Evolutionary conservation across 805 yeast genomes (phyloP).

Genomic region (Yamadazyma scolyti): DNA sequence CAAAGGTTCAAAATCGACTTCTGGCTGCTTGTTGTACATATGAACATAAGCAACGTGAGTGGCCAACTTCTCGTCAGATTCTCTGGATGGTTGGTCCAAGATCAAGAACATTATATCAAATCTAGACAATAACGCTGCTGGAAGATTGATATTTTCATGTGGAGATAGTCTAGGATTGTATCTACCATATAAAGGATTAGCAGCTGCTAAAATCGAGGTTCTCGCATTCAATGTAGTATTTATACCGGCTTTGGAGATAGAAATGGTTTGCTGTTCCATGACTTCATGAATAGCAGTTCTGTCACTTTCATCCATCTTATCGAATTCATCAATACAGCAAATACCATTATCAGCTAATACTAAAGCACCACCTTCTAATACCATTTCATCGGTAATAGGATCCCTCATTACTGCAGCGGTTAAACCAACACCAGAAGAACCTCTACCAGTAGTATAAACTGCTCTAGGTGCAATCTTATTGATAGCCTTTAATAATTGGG

Average conservation of each 20-base stretch:
- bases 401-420: conserved; percentile 99
- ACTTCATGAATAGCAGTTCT: conserved; percentile 98
- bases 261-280: conserved; percentile 98
- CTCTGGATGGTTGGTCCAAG: conserved; percentile 78
- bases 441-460: conserved; percentile 96
- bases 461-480: conserved; percentile 93
- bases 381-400: conserved; percentile 98
- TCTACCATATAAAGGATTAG: conserved; percentile 95
- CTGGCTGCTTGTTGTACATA: conserved; percentile 87
- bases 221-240: conserved; percentile 94
- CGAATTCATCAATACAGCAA: conserved; percentile 98
- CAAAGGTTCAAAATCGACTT: conserved; percentile 67
- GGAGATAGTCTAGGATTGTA: conserved; percentile 90
- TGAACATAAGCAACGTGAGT: conserved; percentile 94
- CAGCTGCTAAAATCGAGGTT: conserved; percentile 94
- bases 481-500: conserved; percentile 88
- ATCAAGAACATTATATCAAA: conserved; percentile 87
- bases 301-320: conserved; percentile 96
- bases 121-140: conserved; percentile 93
- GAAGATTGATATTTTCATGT: conserved; percentile 90
- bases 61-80: conserved; percentile 81
- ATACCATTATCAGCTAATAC: conserved; percentile 97
- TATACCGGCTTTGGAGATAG: conserved; percentile 96
- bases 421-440: conserved; percentile 97
- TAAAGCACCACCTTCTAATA: conserved; percentile 96